phyloP scores from a whole-genome alignment of 305 asterid species.

The Fraxinus dipetala region DNA sequence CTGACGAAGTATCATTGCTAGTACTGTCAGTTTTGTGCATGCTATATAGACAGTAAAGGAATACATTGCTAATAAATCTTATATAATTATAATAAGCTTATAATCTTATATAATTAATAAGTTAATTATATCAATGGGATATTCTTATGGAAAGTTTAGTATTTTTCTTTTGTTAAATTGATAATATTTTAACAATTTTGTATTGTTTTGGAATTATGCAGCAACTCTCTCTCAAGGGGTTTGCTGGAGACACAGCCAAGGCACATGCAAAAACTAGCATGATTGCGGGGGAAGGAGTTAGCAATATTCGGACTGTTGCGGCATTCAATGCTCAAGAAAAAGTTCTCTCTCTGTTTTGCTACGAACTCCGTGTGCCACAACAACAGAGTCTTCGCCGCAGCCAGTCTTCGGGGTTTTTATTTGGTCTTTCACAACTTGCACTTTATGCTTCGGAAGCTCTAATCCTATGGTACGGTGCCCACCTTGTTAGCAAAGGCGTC shows the following conservation, averaged over 20 bases:
- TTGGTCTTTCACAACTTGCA: slow-evolving; percentile 93
- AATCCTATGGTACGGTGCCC: slow-evolving; percentile 88
- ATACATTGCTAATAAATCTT: background rate
- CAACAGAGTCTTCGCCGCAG: slow-evolving; percentile 67
- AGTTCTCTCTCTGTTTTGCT: slow-evolving; percentile 58
- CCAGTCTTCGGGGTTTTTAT: slow-evolving; percentile 68
- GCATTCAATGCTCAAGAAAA: slow-evolving; percentile 92
- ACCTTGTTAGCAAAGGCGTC: slow-evolving; percentile 66
- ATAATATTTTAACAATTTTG: background rate
- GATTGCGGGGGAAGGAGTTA: slow-evolving; percentile 98
- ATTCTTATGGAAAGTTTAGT: background rate
- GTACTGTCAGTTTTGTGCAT: background rate
- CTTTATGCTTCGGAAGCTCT: slow-evolving; percentile 90
- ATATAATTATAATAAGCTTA: too few relatives aligned
- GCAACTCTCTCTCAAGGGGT: slow-evolving; percentile 96
- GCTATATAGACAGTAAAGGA: background rate
- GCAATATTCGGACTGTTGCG: slow-evolving; percentile 93
- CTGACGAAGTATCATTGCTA: background rate
- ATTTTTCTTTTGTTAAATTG: background rate
- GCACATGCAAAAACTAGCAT: slow-evolving; percentile 97
- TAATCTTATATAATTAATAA: background rate
- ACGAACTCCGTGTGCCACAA: slow-evolving; percentile 77
- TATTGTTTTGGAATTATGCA: slow-evolving; percentile 31
- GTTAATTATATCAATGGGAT: background rate
- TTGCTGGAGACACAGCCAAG: slow-evolving; percentile 96